phyloP scores from a whole-genome alignment of 1,284 basidiomycete species.

The Papiliotrema terrestris region DNA sequence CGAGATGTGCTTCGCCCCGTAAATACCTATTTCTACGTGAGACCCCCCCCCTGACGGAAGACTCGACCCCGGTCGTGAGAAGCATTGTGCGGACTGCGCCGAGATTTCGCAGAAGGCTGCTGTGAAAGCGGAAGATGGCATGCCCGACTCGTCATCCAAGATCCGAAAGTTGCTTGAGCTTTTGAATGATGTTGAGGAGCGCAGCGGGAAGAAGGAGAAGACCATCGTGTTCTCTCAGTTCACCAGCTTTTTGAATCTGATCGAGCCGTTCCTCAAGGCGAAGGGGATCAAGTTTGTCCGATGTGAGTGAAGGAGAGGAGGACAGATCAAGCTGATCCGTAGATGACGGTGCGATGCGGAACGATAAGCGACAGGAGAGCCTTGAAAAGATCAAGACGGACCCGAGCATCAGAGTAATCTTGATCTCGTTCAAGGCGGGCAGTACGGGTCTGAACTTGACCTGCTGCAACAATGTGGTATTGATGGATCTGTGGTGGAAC shows the following conservation, averaged over 20 bases:
- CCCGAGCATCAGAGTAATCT: slow-evolving; percentile 63
- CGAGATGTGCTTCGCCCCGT: slow-evolving; percentile 69
- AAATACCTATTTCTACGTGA: slow-evolving; percentile 35
- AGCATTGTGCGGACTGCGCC: slow-evolving; percentile 17
- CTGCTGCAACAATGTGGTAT: slow-evolving; percentile 87
- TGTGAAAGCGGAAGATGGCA: slow-evolving; percentile 12
- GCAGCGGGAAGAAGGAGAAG: slow-evolving; percentile 67
- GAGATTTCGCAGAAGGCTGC: slow-evolving; percentile 15
- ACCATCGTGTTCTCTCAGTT: slow-evolving; percentile 75
- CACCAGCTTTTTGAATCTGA: slow-evolving; percentile 81
- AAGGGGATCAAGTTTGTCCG: slow-evolving; percentile 70
- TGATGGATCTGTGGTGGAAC: slow-evolving; percentile 94
- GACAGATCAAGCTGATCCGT: neutral
- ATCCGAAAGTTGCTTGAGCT: slow-evolving; percentile 76
- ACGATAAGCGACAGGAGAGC: slow-evolving; percentile 69
- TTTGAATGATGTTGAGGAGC: slow-evolving; percentile 62
- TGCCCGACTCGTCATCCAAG: slow-evolving; percentile 76
- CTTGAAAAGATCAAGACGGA: slow-evolving; percentile 69
- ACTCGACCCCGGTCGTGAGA: neutral
- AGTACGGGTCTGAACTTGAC: slow-evolving; percentile 91
- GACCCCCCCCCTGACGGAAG: slow-evolving; percentile 4
- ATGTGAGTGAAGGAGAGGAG: slow-evolving; percentile 59
- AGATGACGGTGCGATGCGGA: slow-evolving; percentile 66
- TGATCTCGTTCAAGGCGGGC: slow-evolving; percentile 96
- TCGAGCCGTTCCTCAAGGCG: slow-evolving; percentile 73